Evolutionary conservation across 129 eudicot species (phyloP).

Genomic region (Dittrichia graveolens): DNA sequence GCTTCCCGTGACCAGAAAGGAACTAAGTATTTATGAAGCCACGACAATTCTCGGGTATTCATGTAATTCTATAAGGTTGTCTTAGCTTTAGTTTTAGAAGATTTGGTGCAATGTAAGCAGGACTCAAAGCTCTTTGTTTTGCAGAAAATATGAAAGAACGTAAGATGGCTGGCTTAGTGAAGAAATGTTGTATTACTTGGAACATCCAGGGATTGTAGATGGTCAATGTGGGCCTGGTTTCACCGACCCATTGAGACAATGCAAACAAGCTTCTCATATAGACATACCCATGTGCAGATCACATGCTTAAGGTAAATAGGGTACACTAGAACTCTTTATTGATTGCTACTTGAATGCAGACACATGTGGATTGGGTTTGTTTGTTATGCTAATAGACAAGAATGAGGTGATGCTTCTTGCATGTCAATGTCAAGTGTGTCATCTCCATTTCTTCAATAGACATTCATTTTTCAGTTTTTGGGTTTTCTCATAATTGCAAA

Average conservation of each 20-base stretch:
- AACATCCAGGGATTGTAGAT: slow-evolving; percentile 34
- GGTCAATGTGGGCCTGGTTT: slow-evolving; percentile 43
- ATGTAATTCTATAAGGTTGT: slow-evolving; percentile 23
- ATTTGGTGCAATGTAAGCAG: slow-evolving; percentile 15
- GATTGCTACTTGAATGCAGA: slow-evolving; percentile 42
- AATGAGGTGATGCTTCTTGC: slow-evolving; percentile 41
- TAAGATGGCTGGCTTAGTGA: slow-evolving; percentile 15
- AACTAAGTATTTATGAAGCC: slow-evolving; percentile 20
- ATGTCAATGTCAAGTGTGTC: slow-evolving; percentile 35
- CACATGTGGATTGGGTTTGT: slow-evolving; percentile 48
- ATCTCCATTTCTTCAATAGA: slow-evolving; percentile 25
- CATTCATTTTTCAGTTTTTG: slow-evolving; percentile 16
- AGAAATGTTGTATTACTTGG: slow-evolving; percentile 32
- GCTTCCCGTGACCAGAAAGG: slow-evolving; percentile 60
- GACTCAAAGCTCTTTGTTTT: slow-evolving; percentile 11
- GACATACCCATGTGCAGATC: slow-evolving; percentile 46
- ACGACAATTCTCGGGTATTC: slow-evolving; percentile 12
- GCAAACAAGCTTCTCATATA: slow-evolving; percentile 35
- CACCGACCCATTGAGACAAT: slow-evolving; percentile 25
- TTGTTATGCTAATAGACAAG: slow-evolving; percentile 48
- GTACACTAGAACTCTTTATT: slow-evolving; percentile 37
- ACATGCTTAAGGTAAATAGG: slow-evolving; percentile 47
- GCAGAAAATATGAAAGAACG: slow-evolving; percentile 28
- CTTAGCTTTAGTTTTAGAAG: slow-evolving; percentile 19
- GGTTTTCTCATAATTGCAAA: slow-evolving; percentile 7